Evolutionary conservation across 345 rosid genomes (phyloP).

Genomic region (Ceriops tagal): DNA sequence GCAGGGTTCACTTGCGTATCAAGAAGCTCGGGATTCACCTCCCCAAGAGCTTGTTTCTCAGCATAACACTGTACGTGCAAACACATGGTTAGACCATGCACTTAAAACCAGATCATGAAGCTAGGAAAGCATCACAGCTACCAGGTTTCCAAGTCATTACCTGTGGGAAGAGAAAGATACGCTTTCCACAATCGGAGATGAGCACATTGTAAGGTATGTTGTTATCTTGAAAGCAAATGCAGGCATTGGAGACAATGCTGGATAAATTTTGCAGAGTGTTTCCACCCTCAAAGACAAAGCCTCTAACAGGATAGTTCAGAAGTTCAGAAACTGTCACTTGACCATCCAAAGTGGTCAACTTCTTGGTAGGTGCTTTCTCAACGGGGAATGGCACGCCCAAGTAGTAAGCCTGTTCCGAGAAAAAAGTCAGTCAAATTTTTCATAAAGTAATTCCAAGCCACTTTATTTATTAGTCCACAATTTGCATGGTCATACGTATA

Average conservation of each 20-base stretch:
- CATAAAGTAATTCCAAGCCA: not conserved
- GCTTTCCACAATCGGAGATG: conserved; percentile 75
- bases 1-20: conserved; percentile 99
- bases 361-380: conserved; percentile 72
- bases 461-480: no score
- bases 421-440: not conserved
- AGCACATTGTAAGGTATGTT: conserved; percentile 87
- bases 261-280: conserved; percentile 53
- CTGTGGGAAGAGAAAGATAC: conserved; percentile 81
- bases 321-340: conserved; percentile 69
- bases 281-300: conserved; percentile 82
- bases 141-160: conserved; percentile 33
- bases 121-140: not conserved
- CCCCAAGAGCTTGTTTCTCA: conserved; percentile 95
- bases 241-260: conserved; percentile 56
- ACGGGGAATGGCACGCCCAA: conserved; percentile 73
- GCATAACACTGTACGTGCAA: conserved; percentile 68
- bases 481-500: no score
- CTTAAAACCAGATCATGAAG: not conserved
- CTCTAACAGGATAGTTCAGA: conserved; percentile 73
- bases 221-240: conserved; percentile 83
- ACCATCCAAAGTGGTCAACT: conserved; percentile 37
- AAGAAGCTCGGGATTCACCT: conserved; percentile 67
- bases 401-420: conserved; percentile 66
- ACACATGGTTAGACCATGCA: not conserved